phyloP scores from a whole-genome alignment of 164 flowering plant species.

The Berberis vulgaris region DNA sequence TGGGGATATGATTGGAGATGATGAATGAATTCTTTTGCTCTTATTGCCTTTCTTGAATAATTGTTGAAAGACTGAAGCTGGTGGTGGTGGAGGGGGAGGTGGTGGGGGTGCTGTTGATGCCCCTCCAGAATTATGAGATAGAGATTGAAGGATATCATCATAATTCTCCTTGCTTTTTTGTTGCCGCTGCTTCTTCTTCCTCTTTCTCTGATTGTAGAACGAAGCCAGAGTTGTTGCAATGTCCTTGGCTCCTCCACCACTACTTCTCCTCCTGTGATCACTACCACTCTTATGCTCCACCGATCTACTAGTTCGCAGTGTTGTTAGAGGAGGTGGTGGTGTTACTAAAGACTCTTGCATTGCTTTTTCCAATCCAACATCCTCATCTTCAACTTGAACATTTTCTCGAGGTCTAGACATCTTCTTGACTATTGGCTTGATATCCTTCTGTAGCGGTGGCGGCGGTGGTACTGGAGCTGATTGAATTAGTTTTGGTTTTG shows the following conservation, averaged over 20 bases:
- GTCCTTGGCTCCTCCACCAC: constrained; percentile 39
- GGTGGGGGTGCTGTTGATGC: constrained; percentile 20
- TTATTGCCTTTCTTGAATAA: constrained; percentile 26
- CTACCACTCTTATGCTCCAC: constrained; percentile 20
- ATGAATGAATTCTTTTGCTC: constrained; percentile 21
- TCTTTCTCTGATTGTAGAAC: constrained; percentile 43
- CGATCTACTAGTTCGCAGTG: neutral
- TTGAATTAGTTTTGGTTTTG: neutral
- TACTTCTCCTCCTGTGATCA: constrained; percentile 31
- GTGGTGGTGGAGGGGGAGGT: constrained; percentile 42
- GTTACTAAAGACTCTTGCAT: neutral
- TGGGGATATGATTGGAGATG: constrained; percentile 13
- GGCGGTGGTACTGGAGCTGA: constrained; percentile 15
- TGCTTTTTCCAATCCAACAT: neutral
- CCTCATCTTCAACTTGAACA: constrained; percentile 9
- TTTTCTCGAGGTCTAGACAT: constrained; percentile 15
- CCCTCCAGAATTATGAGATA: constrained; percentile 3
- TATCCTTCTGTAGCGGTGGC: constrained; percentile 10
- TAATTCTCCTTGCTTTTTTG: constrained; percentile 21
- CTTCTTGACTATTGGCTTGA: constrained; percentile 3
- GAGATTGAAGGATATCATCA: constrained; percentile 17
- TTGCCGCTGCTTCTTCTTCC: constrained; percentile 27
- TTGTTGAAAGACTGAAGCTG: constrained; percentile 22
- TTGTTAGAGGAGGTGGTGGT: constrained; percentile 19
- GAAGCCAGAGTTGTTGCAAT: constrained; percentile 54